Conservation (phyloP, 805 yeast genomes). For the Blastobotrys peoriensis region DNA sequence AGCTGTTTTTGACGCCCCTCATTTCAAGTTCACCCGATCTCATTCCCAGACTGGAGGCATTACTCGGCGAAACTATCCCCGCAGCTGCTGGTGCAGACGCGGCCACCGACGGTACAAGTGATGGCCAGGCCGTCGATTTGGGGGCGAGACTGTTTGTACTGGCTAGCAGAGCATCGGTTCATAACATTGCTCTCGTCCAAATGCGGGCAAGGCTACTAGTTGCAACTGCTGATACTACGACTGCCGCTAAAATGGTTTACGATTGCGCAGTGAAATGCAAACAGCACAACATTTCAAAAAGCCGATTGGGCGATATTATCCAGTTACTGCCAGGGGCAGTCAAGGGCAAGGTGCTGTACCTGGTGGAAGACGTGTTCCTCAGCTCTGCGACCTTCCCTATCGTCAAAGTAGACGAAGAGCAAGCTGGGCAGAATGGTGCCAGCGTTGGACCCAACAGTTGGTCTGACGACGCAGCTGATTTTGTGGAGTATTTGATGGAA, state of each 20-base stretch:
- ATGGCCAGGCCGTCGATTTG: background rate
- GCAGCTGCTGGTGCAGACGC: background rate
- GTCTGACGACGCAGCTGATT: constrained; percentile 8
- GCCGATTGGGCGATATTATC: constrained; percentile 20
- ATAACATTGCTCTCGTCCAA: background rate
- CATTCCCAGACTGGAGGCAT: background rate
- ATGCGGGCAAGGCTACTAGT: background rate
- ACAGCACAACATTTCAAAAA: background rate
- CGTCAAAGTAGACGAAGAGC: constrained; percentile 1
- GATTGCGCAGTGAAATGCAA: background rate
- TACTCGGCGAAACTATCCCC: background rate
- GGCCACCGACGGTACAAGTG: background rate
- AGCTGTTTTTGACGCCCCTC: background rate
- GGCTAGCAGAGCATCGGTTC: background rate
- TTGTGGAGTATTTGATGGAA: constrained; percentile 16
- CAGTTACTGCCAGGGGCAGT: constrained; percentile 11
- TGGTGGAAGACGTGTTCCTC: constrained; percentile 17
- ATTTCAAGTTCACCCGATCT: background rate
- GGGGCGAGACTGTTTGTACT: background rate
- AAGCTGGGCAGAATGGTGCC: no score
- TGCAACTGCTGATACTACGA: background rate
- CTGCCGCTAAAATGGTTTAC: background rate
- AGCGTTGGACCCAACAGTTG: no score
- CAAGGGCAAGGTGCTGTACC: constrained; percentile 15
- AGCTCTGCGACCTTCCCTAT: constrained; percentile 20